phyloP scores from a whole-genome alignment of 2,329 filamentous ascomycete species.

The Penicillium sumatraense region DNA sequence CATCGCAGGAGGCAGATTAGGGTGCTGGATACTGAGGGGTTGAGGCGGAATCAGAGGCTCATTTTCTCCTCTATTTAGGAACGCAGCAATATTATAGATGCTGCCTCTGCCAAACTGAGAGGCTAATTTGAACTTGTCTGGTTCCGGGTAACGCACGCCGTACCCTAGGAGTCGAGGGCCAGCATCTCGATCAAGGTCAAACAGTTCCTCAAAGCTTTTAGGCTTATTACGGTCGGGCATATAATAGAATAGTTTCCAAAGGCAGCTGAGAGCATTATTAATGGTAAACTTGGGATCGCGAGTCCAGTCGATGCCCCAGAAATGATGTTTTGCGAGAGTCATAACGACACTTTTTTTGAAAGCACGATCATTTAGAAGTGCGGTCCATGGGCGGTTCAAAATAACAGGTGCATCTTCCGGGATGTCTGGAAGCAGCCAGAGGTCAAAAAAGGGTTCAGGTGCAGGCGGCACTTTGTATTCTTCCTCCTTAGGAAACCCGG shows the following conservation, averaged over 20 bases:
- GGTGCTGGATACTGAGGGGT: slow-evolving; percentile 1
- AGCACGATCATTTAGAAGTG: background rate
- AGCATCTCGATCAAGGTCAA: slow-evolving; percentile 28
- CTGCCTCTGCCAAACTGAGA: background rate
- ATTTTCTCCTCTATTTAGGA: no score
- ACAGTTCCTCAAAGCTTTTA: slow-evolving; percentile 14
- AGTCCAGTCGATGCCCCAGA: slow-evolving; percentile 31
- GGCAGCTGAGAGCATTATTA: background rate
- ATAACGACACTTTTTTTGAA: background rate
- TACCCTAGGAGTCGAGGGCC: slow-evolving; percentile 37
- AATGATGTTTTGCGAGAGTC: slow-evolving; percentile 19
- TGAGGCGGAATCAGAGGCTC: background rate
- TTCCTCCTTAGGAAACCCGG: background rate
- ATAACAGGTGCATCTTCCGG: background rate
- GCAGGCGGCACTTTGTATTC: background rate
- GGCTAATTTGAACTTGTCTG: background rate
- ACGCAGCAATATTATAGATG: background rate
- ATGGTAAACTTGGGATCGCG: no score
- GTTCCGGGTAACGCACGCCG: background rate
- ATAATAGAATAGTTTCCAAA: slow-evolving; percentile 35
- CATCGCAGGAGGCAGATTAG: background rate
- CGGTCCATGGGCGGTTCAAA: background rate
- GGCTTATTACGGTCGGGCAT: slow-evolving; percentile 25
- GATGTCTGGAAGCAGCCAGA: background rate
- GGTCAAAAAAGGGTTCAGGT: background rate